Base-by-base conservation (phyloP, 768 basidiomycete species). In the Amanita jacksonii region DNA sequence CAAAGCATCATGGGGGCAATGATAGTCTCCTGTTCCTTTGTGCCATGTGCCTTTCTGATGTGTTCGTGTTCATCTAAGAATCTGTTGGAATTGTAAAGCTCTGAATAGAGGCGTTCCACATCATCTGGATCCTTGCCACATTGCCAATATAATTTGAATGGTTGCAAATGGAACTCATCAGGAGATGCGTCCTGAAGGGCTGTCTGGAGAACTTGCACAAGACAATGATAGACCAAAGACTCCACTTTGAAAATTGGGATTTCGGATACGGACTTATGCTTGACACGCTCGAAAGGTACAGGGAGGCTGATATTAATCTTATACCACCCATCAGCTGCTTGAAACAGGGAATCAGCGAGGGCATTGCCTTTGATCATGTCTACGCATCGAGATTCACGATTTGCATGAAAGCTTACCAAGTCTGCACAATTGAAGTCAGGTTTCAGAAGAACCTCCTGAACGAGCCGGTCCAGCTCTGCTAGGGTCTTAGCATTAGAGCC, bases 131-230 rank as follows among this genome's bases (percentile, higher is more conserved):
- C 20, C 10, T 20, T 10, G 20, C 13, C 8, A 3, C 22, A 25
- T 25, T 25, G 3, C 38, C 38, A 39, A 8, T 39, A 24, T 13
- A 8, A 5, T 8, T 24, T 39, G 8, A 25, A 25, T 10, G 38
- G 38, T 9, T 25, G 12, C 7, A 39, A 5, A 39, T 39, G 38
- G 8, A 39, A 5, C 56, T 50, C 6, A 43, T n/a, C 9, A 59
- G 51, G 3, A n/a, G n/a, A n/a, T n/a, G n/a, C n/a, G n/a, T n/a
- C n/a, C n/a, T n/a, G n/a, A n/a, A n/a, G n/a, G n/a, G 54, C 52
- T 1, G 49, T 39, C 16, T 51, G 52, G 28, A 64, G 54, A 12
- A 63, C 51, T 4, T 55, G 50, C 2, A 54, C 37, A 3, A 65
- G 44, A 0, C 40, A 42, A 0, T 61, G 56, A 43, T 60, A 47